Evolutionary conservation across 306 rosid species (phyloP), one percentile per base, ranked within the genome.

Genomic region (Cicer pinnatifidum): DNA sequence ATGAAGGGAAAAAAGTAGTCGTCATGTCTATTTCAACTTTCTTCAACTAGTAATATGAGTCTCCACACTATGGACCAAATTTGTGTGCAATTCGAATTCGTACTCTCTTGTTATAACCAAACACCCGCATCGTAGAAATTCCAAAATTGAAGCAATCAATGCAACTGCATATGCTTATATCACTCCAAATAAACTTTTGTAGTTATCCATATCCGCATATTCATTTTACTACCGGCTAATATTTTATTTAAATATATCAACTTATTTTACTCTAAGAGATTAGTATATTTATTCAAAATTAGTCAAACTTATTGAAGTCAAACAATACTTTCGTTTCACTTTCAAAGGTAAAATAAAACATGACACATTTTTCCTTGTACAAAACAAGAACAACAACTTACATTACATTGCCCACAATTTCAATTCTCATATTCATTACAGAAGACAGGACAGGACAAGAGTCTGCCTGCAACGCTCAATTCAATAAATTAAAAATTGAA

Each of bases 101-200:
- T 43, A 54, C 75, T 70, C 54, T 65, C 62, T 47, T 48, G 51
- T 71, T 70, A 39, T 66, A 44, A 71, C 75, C 75, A 64, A 43
- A 68, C 62, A 80, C 44, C 67, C 37, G 67, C 69, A 67, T 28
- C 65, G 52, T 76, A 82, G 1, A 62, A 63, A 60, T 40, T 45
- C 63, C 65, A 70, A 70, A 76, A 45, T 56, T 76, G 71, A 80
- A 80, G 67, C 78, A 62, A 46, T 54, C 72, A 80, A 58, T 80
- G 75, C 51, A 62, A 35, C 38, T 60, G 45, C 53, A 52, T 44
- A 40, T 81, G 9, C 43, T 75, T 28, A 12, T 11, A 19, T 17
- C 46, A 54, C 80, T 4, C 35, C 35, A 28, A 48, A 44, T 35
- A 45, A 20, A 5, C 8, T 40, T 69, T 39, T 17, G 53, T 73